Conservation (phyloP, 129 eudicot genomes). For the Dittrichia graveolens region DNA sequence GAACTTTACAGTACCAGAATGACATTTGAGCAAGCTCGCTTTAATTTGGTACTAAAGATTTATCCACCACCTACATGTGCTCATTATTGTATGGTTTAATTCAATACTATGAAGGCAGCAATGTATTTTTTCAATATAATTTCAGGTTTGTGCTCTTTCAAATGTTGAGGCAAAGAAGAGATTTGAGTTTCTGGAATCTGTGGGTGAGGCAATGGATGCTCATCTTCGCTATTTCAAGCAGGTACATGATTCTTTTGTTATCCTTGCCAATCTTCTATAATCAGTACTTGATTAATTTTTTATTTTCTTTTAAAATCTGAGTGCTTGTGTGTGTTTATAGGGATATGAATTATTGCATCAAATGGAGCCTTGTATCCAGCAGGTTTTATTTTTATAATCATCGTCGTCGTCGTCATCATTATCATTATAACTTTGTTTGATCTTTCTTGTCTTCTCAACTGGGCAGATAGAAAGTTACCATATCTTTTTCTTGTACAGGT, state of each 20-base stretch:
- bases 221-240: slow-evolving; percentile 87
- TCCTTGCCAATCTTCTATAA: slow-evolving; percentile 1
- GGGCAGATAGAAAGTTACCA: background rate
- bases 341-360: slow-evolving; percentile 93
- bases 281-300: background rate
- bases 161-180: slow-evolving; percentile 85
- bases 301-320: slow-evolving; percentile 10
- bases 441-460: slow-evolving; percentile 8
- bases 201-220: slow-evolving; percentile 86
- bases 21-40: slow-evolving; percentile 87
- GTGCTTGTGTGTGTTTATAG: slow-evolving; percentile 28
- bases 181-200: slow-evolving; percentile 88
- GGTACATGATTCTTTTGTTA: slow-evolving; percentile 25
- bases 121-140: slow-evolving; percentile 25
- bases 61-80: background rate
- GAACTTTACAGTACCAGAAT: slow-evolving; percentile 87
- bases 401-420: no score
- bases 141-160: slow-evolving; percentile 81
- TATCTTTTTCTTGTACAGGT: slow-evolving; percentile 49
- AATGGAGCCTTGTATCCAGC: slow-evolving; percentile 85
- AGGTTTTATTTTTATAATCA: slow-evolving; percentile 45
- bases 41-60: slow-evolving; percentile 59
- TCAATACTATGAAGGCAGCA: slow-evolving; percentile 17
- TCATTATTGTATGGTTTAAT: slow-evolving; percentile 14
- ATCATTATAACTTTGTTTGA: background rate